Evolutionary conservation across 345 rosid species (phyloP), one percentile per base, ranked within the genome.

Genomic region (Rhodamnia rubescens): DNA sequence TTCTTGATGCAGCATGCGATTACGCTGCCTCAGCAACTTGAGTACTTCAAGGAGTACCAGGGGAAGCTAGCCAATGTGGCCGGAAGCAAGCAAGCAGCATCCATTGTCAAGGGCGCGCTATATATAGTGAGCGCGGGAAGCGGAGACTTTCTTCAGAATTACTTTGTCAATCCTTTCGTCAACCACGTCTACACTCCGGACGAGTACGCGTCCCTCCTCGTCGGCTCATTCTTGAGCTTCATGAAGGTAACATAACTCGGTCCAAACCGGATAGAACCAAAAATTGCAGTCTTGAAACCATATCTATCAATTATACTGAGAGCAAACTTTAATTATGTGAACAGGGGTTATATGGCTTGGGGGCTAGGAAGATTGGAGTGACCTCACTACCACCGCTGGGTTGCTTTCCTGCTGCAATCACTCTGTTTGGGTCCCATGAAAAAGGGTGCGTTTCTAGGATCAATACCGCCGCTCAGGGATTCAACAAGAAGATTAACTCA

Each of bases 381-480:
- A 97, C 99, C 56, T 95, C 98, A 47, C 98, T 97, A 16, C 95
- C 97, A 64, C 99, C 99, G 40, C 61, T 94, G 81, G 99, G 99
- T 36, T 97, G 99, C 89, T 90, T 97, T 83, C 99, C 99, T 11
- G 89, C 88, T 16, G 98, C 98, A 52, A 89, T 94, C 82, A 95
- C 99, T 64, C 49, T 97, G 42, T 95, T 97, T 29, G 97, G 95
- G 7, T 89, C 10, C 85, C 96, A 92, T 42, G 89, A 92, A 74
- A 88, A 78, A 10, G 98, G 98, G 1, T 96, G 99, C 82, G 95
- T 96, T 55, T 44, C 92, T 4, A 89, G 90, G 74, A 88, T 97
- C 92, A 96, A 97, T 85, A 36, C 89, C 10, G 97, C 93, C 59
- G 98, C 96, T 27, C 95, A 93, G 80, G 88, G 89, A 57, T 96